These are phyloP conservation scores for Spongospora subterranea DNA, from an alignment of 208 protist species.

Conservation along the genomic window DNA sequence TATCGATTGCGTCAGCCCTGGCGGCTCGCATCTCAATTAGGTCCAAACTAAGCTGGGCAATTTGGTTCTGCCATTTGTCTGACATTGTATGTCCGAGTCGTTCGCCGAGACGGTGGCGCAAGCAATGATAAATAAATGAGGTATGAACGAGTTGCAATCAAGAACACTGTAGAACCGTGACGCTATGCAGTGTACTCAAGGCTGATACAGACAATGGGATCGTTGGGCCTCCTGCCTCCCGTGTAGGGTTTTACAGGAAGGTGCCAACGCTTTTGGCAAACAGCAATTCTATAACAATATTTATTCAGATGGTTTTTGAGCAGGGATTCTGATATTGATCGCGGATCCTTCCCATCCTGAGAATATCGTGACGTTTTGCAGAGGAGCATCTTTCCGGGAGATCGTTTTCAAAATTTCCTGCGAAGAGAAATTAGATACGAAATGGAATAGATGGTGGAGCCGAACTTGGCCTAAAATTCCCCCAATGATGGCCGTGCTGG, in stretches of 20 bases:
- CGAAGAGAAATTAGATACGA: neutral
- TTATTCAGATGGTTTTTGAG: neutral
- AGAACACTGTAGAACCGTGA: no score
- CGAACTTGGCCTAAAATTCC: neutral
- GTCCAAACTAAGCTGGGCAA: neutral
- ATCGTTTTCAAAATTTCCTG: conserved; percentile 49
- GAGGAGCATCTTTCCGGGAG: neutral
- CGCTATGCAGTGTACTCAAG: no score
- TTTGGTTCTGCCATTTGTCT: neutral
- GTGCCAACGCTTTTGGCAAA: no score
- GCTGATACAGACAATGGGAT: no score
- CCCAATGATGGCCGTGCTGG: neutral
- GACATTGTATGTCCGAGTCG: no score
- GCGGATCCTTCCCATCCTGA: neutral
- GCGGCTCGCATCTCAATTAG: neutral
- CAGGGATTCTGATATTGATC: neutral
- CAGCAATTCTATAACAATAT: no score
- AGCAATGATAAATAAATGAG: no score
- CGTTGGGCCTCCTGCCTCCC: no score
- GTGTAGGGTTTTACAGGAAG: no score
- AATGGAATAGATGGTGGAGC: neutral
- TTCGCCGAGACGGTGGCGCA: no score
- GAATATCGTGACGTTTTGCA: conserved; percentile 25
- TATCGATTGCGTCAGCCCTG: neutral
- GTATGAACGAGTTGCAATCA: no score